Percentiles rank a stretch among this genome's conserved stretches.
Evolutionary conservation across 164 flowering plant genomes (phyloP).

Genomic region (Annona cherimola): DNA sequence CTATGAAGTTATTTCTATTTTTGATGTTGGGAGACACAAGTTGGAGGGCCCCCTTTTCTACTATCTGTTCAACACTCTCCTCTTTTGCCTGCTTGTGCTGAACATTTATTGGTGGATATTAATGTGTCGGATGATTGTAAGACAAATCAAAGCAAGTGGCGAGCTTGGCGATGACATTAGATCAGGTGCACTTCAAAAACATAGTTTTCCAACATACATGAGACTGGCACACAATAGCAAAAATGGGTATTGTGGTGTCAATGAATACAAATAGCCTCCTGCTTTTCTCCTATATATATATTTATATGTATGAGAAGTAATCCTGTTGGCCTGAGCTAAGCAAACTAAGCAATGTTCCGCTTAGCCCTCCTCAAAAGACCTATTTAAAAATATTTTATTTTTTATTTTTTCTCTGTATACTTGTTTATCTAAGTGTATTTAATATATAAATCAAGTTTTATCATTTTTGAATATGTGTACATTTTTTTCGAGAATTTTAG

Average conservation of each 20-base stretch:
- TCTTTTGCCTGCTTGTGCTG: constrained; percentile 76
- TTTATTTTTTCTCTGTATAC: too few relatives aligned
- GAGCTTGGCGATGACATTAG: constrained; percentile 85
- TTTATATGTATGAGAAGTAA: too few relatives aligned
- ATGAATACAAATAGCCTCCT: not conserved
- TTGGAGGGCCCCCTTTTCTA: constrained; percentile 79
- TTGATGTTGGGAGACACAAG: constrained; percentile 62
- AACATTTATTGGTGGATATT: constrained; percentile 91
- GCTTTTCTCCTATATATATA: too few relatives aligned
- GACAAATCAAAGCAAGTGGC: constrained; percentile 84
- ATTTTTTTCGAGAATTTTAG: too few relatives aligned
- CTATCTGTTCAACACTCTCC: constrained; percentile 77
- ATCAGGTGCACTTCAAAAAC: constrained; percentile 51
- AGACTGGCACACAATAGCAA: not conserved
- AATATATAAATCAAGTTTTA: too few relatives aligned
- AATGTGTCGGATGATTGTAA: constrained; percentile 83
- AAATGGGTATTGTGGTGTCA: not conserved
- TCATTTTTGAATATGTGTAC: too few relatives aligned
- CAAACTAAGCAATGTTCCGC: not conserved
- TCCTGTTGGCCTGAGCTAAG: too few relatives aligned
- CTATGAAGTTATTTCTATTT: constrained; percentile 59
- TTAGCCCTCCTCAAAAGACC: too few relatives aligned
- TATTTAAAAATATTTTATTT: too few relatives aligned
- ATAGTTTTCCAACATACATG: not conserved
- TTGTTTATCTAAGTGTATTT: too few relatives aligned